Evolutionary conservation across 306 rosid species (phyloP), one percentile per base, ranked within the genome.

Genomic region (Delonix regia): DNA sequence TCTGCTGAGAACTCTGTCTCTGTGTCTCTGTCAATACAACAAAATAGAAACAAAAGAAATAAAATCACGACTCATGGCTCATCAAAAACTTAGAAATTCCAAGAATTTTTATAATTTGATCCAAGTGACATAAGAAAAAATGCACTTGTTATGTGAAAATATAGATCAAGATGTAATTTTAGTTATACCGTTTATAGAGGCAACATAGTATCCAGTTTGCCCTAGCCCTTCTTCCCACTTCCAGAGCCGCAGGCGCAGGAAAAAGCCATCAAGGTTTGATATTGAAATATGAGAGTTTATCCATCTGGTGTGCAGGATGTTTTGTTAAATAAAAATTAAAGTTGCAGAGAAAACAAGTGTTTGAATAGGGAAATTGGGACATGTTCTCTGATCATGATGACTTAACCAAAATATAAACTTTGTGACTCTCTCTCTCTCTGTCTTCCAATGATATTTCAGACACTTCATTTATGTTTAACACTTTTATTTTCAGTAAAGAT

Each of bases 231-330:
- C 94, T 90, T 92, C 92, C 93, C 89, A 83, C 85, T 89, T 92
- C 82, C 99, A 91, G n/a, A 95, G 91, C 90, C 97, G 87, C 70
- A 95, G 78, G 27, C 98, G 97, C 89, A 95, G 83, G 92, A 86
- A 95, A 73, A 92, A 85, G 16, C 97, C 99, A 30, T 89, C 92
- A 1, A 95, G 93, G 44, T 82, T 80, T 42, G 90, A 82, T 53
- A 83, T 73, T 15, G 96, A 71, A 52, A 60, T 76, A 39, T 62
- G 75, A 75, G 90, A 82, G 71, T 82, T 85, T 83, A 87, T 88
- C 90, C 92, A 92, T 87, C 99, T 95, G 89, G 70, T 70, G 67
- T 42, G 38, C 77, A 83, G 53, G 59, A 68, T 64, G 72, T 73
- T 45, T 28, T 74, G 75, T 74, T 79, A 61, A 68, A 68, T 84